Percentiles rank a stretch among this genome's conserved stretches.
Conservation (phyloP, 2,329 filamentous ascomycete genomes). For the Cadophora sp. region DNA sequence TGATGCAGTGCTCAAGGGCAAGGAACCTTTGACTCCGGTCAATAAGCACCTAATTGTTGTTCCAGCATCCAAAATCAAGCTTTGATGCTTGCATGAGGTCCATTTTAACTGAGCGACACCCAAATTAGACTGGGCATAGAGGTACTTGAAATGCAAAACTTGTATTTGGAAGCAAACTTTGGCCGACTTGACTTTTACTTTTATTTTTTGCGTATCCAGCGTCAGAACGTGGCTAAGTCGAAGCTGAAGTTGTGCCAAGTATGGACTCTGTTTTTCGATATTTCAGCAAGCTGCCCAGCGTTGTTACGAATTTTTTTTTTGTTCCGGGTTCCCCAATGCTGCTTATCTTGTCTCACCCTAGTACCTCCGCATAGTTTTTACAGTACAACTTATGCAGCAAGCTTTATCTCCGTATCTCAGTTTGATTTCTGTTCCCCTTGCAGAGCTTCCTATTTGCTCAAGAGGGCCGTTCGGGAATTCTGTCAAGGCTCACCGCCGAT, state of each 20-base stretch:
- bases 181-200: no score
- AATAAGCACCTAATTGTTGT: conserved; percentile 37
- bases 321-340: no score
- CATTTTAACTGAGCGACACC: neutral
- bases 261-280: no score
- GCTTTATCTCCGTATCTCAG: neutral
- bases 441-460: no score
- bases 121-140: neutral
- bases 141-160: neutral
- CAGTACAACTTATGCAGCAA: neutral
- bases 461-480: neutral
- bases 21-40: conserved; percentile 41
- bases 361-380: no score
- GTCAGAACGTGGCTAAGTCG: no score
- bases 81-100: neutral
- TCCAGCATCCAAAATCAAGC: conserved; percentile 17
- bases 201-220: no score
- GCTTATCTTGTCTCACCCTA: no score
- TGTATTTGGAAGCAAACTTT: no score
- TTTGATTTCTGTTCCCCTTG: neutral
- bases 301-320: no score
- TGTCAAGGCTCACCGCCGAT: neutral
- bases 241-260: no score
- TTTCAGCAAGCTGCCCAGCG: no score
- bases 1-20: conserved; percentile 58